Percentiles rank a stretch among this genome's conserved stretches.
phyloP scores from a whole-genome alignment of 768 basidiomycete genomes.

The Trametopsis cervina region DNA sequence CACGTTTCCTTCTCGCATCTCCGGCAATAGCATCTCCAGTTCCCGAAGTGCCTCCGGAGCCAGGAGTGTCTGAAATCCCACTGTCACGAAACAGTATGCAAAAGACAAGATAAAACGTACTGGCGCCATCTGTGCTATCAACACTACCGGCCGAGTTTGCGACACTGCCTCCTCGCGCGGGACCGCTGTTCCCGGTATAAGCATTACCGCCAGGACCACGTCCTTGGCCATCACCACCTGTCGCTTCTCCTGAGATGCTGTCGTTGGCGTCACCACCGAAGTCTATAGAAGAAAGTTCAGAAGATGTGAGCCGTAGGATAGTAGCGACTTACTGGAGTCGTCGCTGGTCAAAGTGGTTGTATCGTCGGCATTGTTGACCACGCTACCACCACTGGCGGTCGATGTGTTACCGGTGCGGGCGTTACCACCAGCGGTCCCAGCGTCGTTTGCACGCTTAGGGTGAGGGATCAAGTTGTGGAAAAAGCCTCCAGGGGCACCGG shows the following conservation, averaged over 20 bases:
- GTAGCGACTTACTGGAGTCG: constrained; percentile 13
- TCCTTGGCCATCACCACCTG: constrained; percentile 8
- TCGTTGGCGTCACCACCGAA: constrained; percentile 7
- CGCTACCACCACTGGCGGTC: constrained; percentile 17
- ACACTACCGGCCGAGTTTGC: constrained; percentile 8
- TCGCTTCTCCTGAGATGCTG: constrained; percentile 6
- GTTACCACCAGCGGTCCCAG: constrained; percentile 21
- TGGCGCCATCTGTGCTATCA: constrained; percentile 9
- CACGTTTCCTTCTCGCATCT: constrained; percentile 10
- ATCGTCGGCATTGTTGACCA: constrained; percentile 10
- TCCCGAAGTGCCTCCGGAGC: constrained; percentile 5
- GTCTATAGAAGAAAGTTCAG: constrained; percentile 1
- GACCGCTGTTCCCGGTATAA: constrained; percentile 7
- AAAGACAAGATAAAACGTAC: constrained; percentile 1
- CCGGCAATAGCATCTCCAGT: constrained; percentile 10
- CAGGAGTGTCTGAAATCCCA: constrained; percentile 3
- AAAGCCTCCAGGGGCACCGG: not conserved
- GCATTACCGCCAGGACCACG: constrained; percentile 12
- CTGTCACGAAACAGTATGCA: not conserved
- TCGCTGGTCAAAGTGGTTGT: constrained; percentile 10
- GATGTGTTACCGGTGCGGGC: constrained; percentile 19
- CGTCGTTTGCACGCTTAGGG: constrained; percentile 19
- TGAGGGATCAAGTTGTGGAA: not conserved
- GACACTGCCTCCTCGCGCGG: constrained; percentile 9
- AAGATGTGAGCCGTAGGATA: not conserved